Percentiles rank a stretch among this genome's conserved stretches.
Conservation (phyloP, 345 rosid species). For the Salix brachista region DNA sequence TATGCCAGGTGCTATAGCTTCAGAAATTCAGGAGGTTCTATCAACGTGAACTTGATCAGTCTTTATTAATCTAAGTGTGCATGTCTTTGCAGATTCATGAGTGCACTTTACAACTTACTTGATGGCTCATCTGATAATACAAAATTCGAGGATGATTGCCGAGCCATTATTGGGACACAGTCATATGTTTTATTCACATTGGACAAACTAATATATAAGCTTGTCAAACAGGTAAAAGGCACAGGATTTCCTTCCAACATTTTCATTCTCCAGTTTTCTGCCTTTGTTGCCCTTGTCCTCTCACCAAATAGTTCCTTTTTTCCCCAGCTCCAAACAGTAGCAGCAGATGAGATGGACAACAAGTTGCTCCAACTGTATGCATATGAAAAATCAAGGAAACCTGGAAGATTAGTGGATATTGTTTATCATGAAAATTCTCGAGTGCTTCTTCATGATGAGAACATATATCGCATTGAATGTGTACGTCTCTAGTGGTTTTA, state of each 20-base stretch:
- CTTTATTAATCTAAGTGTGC: constrained; percentile 1
- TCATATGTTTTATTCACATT: constrained; percentile 89
- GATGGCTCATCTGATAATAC: constrained; percentile 93
- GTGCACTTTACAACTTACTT: constrained; percentile 83
- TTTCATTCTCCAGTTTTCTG: not conserved
- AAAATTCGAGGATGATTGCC: constrained; percentile 96
- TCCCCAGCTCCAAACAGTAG: constrained; percentile 77
- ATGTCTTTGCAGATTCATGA: constrained; percentile 58
- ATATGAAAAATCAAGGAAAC: constrained; percentile 76
- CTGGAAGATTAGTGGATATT: constrained; percentile 57
- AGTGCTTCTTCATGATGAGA: constrained; percentile 82
- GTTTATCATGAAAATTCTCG: constrained; percentile 83
- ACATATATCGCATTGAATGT: constrained; percentile 84
- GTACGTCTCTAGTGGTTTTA: constrained; percentile 42
- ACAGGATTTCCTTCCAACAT: constrained; percentile 1
- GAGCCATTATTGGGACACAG: constrained; percentile 92
- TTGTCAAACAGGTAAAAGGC: constrained; percentile 73
- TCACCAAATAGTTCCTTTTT: not conserved
- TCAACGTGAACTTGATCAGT: not conserved
- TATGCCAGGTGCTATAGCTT: constrained; percentile 63
- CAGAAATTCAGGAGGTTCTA: not conserved
- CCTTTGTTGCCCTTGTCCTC: not conserved
- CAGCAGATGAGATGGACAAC: constrained; percentile 83
- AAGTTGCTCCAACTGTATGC: constrained; percentile 78
- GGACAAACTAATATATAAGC: constrained; percentile 87